Conservation (phyloP, 768 basidiomycete species). For the Russula brevipes region DNA sequence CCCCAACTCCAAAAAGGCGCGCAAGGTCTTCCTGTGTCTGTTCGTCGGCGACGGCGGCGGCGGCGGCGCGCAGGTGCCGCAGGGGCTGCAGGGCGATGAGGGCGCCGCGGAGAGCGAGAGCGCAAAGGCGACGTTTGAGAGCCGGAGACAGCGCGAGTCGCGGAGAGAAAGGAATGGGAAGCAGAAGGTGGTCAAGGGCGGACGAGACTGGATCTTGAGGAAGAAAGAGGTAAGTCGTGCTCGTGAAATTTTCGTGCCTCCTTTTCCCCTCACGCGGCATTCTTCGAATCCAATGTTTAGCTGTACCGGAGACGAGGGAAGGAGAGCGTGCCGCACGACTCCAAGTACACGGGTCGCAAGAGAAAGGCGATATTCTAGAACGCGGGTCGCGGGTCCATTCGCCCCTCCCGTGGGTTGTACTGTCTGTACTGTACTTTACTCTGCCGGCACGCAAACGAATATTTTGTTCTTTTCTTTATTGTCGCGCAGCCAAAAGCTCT, state of each 20-base stretch:
- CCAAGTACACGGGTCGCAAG: slow-evolving; percentile 90
- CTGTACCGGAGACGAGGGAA: slow-evolving; percentile 82
- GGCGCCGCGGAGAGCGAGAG: slow-evolving; percentile 44
- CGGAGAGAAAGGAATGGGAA: slow-evolving; percentile 57
- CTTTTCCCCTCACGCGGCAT: slow-evolving; percentile 11
- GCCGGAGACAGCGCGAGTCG: slow-evolving; percentile 63
- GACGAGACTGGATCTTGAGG: slow-evolving; percentile 85
- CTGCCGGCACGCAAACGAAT: background rate
- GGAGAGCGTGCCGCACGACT: slow-evolving; percentile 76
- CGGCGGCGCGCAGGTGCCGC: slow-evolving; percentile 67
- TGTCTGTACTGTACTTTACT: background rate
- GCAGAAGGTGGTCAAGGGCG: slow-evolving; percentile 63
- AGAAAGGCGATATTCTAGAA: slow-evolving; percentile 70
- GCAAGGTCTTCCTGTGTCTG: slow-evolving; percentile 90
- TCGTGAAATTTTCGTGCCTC: background rate
- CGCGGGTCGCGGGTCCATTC: background rate
- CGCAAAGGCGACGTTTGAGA: slow-evolving; percentile 65
- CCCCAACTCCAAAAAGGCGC: slow-evolving; percentile 93
- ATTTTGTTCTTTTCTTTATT: background rate
- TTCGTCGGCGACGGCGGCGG: slow-evolving; percentile 84
- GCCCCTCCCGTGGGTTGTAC: background rate
- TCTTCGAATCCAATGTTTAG: slow-evolving; percentile 34
- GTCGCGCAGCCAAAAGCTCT: slow-evolving; percentile 34
- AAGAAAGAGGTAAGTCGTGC: slow-evolving; percentile 80
- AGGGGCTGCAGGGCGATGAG: slow-evolving; percentile 64